Conservation (phyloP, 1,284 basidiomycete species). For the Ceratobasidium sp. region DNA sequence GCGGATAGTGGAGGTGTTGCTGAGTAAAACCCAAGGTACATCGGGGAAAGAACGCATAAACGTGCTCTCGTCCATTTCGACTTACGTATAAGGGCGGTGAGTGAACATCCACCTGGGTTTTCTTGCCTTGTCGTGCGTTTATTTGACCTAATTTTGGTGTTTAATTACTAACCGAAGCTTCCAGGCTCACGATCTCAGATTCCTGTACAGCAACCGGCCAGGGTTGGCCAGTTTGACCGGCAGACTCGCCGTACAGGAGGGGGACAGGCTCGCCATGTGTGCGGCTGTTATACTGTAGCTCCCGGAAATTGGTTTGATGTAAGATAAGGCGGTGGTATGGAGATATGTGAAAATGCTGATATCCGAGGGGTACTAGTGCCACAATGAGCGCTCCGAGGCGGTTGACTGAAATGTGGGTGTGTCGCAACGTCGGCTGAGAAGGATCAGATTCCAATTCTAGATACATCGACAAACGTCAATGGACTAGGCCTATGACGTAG, state of each 20-base stretch:
- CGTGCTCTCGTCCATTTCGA: background rate
- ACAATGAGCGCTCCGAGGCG: too few species aligned
- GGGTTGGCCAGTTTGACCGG: too few species aligned
- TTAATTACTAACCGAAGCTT: slow-evolving; percentile 25
- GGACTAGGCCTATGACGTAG: too few species aligned
- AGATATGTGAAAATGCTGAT: too few species aligned
- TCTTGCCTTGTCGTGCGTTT: background rate
- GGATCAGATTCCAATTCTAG: too few species aligned
- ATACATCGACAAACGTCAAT: too few species aligned
- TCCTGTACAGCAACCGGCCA: background rate
- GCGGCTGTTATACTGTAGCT: background rate
- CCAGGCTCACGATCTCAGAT: too few species aligned
- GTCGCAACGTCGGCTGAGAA: too few species aligned
- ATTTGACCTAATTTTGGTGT: slow-evolving; percentile 19
- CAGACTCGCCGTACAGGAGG: background rate
- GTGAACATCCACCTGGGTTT: background rate
- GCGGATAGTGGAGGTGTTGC: background rate
- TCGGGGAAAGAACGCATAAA: slow-evolving; percentile 18
- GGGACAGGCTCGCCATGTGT: background rate
- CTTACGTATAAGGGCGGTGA: slow-evolving; percentile 1
- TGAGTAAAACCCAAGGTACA: background rate
- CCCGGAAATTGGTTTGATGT: too few species aligned
- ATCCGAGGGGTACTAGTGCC: too few species aligned
- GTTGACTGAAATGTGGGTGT: too few species aligned
- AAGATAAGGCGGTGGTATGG: too few species aligned